Evolutionary conservation across 148 eudicot species (phyloP), one percentile per base, ranked within the genome.

Genomic region (Cornus kousa): DNA sequence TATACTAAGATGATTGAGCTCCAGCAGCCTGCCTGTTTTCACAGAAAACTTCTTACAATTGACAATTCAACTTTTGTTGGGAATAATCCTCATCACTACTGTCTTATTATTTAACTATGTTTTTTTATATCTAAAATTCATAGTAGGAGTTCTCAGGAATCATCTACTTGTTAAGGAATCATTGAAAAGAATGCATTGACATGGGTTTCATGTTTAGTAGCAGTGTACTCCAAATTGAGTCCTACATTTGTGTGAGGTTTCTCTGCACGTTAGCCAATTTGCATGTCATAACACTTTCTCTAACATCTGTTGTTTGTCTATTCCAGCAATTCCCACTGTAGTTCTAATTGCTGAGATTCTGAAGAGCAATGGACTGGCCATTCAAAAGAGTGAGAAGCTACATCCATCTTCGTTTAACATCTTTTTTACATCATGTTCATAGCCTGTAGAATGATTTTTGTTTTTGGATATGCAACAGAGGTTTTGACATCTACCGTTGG

Each of bases 291-390:
- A 33, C 5, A n/a, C 77, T 3, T 43, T 20, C 60, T 43, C 66
- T 73, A 50, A 74, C 31, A 55, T 74, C 33, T 75, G 70, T 13
- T 37, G n/a, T 23, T 24, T 75, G 11, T 67, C 9, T 19, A 3
- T 67, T 4, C 13, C 87, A 89, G 92, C 92, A 57, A 89, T 87
- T 35, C 92, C 92, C 17, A 87, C 89, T 66, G 89, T 79, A 10
- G 90, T 87, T 20, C 82, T 84, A 53, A 89, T 87, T 69, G 81
- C 86, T 35, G 89, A 86, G 79, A 87, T 87, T 68, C 84, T 87
- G 66, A 89, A 89, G 84, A 71, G 83, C 7, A 87, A 84, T 72
- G 92, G 90, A 24, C 17, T 80, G 31, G 92, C 87, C 5, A 75
- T 80, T 57, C 83, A 87, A 79, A 85, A 77, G 74, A 76, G 92